phyloP scores from a whole-genome alignment of 2,329 filamentous ascomycete genomes.

The Colletotrichum nymphaeae region DNA sequence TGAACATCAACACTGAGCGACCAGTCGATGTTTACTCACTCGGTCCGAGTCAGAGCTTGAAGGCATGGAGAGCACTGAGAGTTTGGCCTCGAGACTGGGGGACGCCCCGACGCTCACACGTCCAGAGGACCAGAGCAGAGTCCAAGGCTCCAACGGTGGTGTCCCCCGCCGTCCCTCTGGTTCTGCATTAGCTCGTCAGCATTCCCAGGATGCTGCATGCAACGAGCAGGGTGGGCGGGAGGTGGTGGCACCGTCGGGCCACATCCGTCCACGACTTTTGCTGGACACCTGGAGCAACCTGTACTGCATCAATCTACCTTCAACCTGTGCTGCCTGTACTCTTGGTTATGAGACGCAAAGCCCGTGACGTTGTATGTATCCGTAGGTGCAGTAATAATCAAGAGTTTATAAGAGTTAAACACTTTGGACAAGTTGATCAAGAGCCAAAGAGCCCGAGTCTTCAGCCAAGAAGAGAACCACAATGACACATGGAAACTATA shows the following conservation, averaged over 20 bases:
- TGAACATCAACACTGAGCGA: neutral
- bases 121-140: too few relatives aligned
- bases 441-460: neutral
- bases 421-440: neutral
- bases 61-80: neutral
- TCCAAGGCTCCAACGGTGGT: neutral
- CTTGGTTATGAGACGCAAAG: neutral
- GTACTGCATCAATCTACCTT: too few relatives aligned
- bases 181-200: neutral
- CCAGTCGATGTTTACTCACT: neutral
- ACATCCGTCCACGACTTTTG: neutral
- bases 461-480: neutral
- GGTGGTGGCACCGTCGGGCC: neutral
- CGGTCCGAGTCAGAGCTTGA: neutral
- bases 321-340: neutral
- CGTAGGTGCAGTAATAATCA: too few relatives aligned
- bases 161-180: neutral
- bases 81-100: constrained; percentile 15
- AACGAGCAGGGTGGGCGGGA: neutral
- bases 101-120: neutral
- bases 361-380: too few relatives aligned
- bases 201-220: constrained; percentile 11
- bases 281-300: neutral
- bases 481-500: neutral
- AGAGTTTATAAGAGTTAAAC: too few relatives aligned